Base-by-base conservation (phyloP, 2,329 filamentous ascomycete genomes). In the Aspergillus floridensis region DNA sequence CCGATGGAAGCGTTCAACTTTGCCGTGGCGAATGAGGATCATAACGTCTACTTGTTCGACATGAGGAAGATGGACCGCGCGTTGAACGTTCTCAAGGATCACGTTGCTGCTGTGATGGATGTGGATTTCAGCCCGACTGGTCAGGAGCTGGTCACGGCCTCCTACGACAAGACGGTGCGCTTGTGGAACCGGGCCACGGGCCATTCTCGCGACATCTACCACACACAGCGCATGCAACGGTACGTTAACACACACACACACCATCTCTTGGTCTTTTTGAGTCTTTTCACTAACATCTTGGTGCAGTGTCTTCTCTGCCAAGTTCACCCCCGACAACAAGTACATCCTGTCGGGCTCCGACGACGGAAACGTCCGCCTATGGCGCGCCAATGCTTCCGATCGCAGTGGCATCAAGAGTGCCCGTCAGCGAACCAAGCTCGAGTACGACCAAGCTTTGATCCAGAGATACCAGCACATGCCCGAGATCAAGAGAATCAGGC, bases 1-100 rank as follows among this genome's bases (percentile, higher is more conserved):
- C 95, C 95, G 0, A 95, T 97, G 88, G 93, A 96, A 76, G 90
- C 92, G 7, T 96, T 96, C 82, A 96, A 98, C 78, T 88, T 98
- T 71, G 93, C 92, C 16, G 87, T 93, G 31, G 95, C 91, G 12
- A 96, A 90, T 67, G 95, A 99, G 80, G 95, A 98, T 71, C 93
- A 97, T 79, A 96, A 96, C 75, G 84, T 90, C 65, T 91, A 92
- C 71, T 84, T 97, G 61, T 99, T 99, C 71, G 95, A 99, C 76
- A 96, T 96, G 86, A 86, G 95, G 67, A 93, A 92, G 72, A 89
- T 96, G 74, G 87, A 91, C 66, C 88, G 92, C 63, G 91, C 93
- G 0, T 80, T 96, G 61, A 97, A 98, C 72, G 87, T 97, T 8
- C 82, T 96, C 56, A 95, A 93, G 75, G 91, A 93, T 68, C 92